A percentile compares a stretch with the other conserved stretches of the same genome.
Conservation (phyloP, 768 basidiomycete species). For the Mycena sanguinolenta region DNA sequence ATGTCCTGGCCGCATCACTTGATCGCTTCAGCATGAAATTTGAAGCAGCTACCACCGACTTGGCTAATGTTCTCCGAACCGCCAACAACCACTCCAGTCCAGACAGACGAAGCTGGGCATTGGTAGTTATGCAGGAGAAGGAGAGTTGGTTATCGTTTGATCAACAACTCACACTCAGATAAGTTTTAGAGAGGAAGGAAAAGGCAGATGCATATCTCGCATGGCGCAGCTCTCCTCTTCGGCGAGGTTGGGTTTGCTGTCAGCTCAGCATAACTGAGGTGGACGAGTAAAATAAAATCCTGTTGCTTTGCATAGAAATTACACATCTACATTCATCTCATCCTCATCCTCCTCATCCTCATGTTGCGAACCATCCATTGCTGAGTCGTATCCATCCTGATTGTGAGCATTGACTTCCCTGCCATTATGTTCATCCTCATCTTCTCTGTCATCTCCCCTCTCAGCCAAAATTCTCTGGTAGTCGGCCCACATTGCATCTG, state of each 20-base stretch:
- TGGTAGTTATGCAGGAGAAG: background rate
- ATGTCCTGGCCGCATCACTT: slow-evolving; percentile 2
- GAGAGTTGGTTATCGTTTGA: background rate
- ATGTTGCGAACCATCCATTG: background rate
- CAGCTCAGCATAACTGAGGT: background rate
- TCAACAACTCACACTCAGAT: slow-evolving; percentile 2
- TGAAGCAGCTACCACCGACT: slow-evolving; percentile 2
- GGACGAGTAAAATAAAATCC: no score
- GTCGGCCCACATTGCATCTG: slow-evolving; percentile 23
- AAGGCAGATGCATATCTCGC: background rate
- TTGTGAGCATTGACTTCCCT: no score
- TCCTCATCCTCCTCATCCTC: slow-evolving; percentile 12
- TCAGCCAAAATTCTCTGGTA: slow-evolving; percentile 14
- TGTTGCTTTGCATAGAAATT: no score
- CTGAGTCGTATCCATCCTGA: background rate
- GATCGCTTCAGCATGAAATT: slow-evolving; percentile 10
- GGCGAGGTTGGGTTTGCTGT: background rate
- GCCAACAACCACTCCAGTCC: slow-evolving; percentile 14
- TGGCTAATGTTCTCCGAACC: slow-evolving; percentile 11
- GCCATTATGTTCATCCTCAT: slow-evolving; percentile 11
- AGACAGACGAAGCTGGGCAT: background rate
- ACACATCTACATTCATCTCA: slow-evolving; percentile 15
- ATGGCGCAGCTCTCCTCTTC: background rate
- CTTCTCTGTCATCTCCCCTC: background rate
- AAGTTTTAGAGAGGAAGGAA: background rate